Evolutionary conservation across 2,329 filamentous ascomycete species (phyloP).

Genomic region (Aspergillus vadensis): DNA sequence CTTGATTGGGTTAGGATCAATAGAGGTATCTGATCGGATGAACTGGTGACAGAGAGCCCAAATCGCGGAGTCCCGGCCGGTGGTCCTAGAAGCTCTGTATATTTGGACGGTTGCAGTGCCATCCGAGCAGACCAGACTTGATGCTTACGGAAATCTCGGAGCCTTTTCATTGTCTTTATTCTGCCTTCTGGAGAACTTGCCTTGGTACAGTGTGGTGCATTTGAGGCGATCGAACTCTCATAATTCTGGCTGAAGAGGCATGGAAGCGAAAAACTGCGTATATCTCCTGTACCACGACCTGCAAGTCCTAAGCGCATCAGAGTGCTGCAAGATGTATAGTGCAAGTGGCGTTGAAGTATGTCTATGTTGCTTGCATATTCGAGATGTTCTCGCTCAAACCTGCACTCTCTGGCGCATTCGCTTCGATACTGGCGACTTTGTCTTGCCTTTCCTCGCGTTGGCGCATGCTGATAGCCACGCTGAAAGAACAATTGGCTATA

Average conservation of each 20-base stretch:
- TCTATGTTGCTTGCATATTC: not conserved
- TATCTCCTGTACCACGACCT: not conserved
- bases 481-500: not conserved
- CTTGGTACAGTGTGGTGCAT: not conserved
- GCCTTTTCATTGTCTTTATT: not conserved
- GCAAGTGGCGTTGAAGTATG: not conserved
- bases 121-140: conserved; percentile 42
- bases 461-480: not conserved
- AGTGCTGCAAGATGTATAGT: not conserved
- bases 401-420: not conserved
- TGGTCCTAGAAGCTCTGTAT: conserved; percentile 27
- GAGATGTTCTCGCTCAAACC: not conserved
- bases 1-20: not conserved
- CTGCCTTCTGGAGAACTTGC: no score
- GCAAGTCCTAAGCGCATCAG: not conserved
- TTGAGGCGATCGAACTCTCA: not conserved
- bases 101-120: conserved; percentile 32
- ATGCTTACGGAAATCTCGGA: conserved; percentile 29
- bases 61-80: conserved; percentile 39
- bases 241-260: conserved; percentile 10
- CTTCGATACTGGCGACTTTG: not conserved
- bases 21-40: conserved; percentile 12
- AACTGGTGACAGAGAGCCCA: conserved; percentile 28
- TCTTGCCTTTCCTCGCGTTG: not conserved
- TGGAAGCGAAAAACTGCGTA: conserved; percentile 21